Evolutionary conservation across 805 yeast genomes (phyloP).

Genomic region (Nakazawaea ambrosiae): DNA sequence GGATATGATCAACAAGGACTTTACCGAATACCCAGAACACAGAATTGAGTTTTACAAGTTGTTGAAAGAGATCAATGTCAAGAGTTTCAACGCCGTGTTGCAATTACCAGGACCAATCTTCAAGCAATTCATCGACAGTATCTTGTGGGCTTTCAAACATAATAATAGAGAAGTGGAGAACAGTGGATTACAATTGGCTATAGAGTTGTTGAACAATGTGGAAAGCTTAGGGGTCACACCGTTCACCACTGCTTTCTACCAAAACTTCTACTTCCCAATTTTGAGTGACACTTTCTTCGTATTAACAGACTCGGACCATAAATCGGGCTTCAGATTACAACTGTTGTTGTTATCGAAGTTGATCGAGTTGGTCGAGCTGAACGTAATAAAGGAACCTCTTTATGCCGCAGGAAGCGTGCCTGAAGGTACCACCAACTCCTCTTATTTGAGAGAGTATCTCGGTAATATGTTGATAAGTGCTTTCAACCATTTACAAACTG

Average conservation of each 20-base stretch:
- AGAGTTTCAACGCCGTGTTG: conserved; percentile 78
- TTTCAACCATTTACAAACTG: conserved; percentile 84
- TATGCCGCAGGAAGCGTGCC: conserved; percentile 79
- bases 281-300: conserved; percentile 90
- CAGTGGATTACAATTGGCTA: conserved; percentile 76
- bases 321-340: conserved; percentile 90
- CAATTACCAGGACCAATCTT: conserved; percentile 90
- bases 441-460: conserved; percentile 71
- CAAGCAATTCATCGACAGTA: conserved; percentile 85
- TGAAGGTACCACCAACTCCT: conserved; percentile 75
- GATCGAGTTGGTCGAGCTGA: conserved; percentile 74
- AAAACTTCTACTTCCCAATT: conserved; percentile 81
- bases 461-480: conserved; percentile 78
- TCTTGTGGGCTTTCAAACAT: conserved; percentile 97
- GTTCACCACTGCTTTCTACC: conserved; percentile 81
- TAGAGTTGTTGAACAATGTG: conserved; percentile 80
- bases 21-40: conserved; percentile 96
- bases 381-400: conserved; percentile 69
- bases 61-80: conserved; percentile 77
- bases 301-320: conserved; percentile 94
- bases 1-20: conserved; percentile 92
- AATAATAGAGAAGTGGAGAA: conserved; percentile 96
- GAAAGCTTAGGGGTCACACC: conserved; percentile 65
- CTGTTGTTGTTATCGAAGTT: conserved; percentile 77
- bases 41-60: conserved; percentile 93